A percentile compares a stretch with the other conserved stretches of the same genome.
Evolutionary conservation across 2,329 filamentous ascomycete genomes (phyloP).

Genomic region (Alternaria postmessia): DNA sequence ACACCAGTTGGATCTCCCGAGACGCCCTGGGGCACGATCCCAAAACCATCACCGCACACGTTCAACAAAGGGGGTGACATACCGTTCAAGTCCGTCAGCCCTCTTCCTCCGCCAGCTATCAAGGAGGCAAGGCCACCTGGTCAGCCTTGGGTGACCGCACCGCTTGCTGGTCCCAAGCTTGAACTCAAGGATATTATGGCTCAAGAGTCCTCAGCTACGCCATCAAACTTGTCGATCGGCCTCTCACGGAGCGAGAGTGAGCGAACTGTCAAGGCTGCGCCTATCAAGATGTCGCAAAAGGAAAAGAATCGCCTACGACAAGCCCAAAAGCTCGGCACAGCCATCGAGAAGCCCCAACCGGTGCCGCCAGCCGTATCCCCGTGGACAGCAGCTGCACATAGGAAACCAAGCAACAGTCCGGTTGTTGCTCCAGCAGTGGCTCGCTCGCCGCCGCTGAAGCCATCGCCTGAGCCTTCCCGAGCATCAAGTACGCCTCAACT

Average conservation of each 20-base stretch:
- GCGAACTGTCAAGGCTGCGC: conserved; percentile 47
- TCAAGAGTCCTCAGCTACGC: conserved; percentile 61
- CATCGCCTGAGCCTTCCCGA: conserved; percentile 25
- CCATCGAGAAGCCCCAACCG: conserved; percentile 40
- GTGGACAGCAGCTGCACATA: conserved; percentile 44
- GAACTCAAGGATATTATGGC: conserved; percentile 81
- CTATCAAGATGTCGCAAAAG: conserved; percentile 82
- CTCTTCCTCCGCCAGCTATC: conserved; percentile 28
- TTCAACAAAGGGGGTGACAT: conserved; percentile 15
- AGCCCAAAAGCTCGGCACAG: conserved; percentile 46
- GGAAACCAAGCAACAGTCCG: conserved; percentile 38
- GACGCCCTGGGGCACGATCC: conserved; percentile 34
- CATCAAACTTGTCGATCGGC: conserved; percentile 63
- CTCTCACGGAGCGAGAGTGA: conserved; percentile 50
- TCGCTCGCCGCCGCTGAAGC: conserved; percentile 19
- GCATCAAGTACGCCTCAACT: conserved; percentile 59
- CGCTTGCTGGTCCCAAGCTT: conserved; percentile 68
- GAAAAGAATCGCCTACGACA: conserved; percentile 74
- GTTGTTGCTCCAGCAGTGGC: conserved; percentile 17
- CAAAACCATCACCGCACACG: conserved; percentile 25
- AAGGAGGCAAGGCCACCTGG: conserved; percentile 40
- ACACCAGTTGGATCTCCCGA: conserved; percentile 34
- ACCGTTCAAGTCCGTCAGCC: conserved; percentile 35
- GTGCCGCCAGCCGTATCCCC: conserved; percentile 44
- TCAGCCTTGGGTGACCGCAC: conserved; percentile 62